Evolutionary conservation across 2,329 filamentous ascomycete species (phyloP).

Genomic region (Xylariaceae sp.): DNA sequence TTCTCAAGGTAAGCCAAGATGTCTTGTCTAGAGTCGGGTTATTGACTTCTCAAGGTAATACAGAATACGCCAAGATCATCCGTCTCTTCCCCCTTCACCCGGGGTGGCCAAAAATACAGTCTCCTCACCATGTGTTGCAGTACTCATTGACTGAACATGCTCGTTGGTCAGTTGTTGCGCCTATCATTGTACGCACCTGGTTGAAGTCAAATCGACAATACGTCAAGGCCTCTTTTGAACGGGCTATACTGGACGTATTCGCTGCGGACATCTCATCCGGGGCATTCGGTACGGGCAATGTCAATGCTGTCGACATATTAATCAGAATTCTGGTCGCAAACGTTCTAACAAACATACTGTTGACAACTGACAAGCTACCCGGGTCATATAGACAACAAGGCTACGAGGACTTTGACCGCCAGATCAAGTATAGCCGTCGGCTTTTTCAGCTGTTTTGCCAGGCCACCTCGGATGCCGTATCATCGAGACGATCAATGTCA

Average conservation of each 20-base stretch:
- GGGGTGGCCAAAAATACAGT: background rate
- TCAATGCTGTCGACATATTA: background rate
- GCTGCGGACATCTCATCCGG: background rate
- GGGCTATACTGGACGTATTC: background rate
- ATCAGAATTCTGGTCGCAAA: background rate
- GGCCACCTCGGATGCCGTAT: background rate
- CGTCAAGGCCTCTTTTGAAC: background rate
- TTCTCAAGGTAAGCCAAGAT: too few relatives aligned
- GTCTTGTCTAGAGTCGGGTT: too few relatives aligned
- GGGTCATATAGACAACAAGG: background rate
- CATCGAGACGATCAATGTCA: background rate
- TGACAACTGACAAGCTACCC: background rate
- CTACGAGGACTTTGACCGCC: background rate
- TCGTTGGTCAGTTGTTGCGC: background rate
- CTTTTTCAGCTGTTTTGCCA: background rate
- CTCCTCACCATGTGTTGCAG: background rate
- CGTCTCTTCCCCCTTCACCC: background rate
- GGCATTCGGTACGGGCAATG: background rate
- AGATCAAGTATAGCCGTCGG: background rate
- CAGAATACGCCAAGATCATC: background rate
- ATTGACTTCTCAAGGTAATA: background rate
- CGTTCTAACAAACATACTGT: background rate
- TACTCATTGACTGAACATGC: background rate
- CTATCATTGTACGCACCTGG: background rate
- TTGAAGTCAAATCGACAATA: background rate